phyloP scores from a whole-genome alignment of 2,329 filamentous ascomycete genomes.

The Intubia oerlemansii region DNA sequence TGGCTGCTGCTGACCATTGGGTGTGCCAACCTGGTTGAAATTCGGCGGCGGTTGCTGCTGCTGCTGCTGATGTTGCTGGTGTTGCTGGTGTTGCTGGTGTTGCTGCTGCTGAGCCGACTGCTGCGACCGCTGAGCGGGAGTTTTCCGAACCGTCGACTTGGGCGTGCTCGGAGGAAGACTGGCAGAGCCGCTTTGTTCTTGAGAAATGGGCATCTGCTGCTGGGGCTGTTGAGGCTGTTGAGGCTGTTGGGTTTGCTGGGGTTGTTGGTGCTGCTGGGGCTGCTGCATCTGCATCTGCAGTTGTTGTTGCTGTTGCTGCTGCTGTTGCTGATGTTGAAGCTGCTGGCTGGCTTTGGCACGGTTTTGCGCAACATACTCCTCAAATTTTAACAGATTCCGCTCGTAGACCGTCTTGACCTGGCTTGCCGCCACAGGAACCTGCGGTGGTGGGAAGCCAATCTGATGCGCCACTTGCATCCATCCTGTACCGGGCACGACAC shows the following conservation, averaged over 20 bases:
- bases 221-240: constrained; percentile 11
- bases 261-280: constrained; percentile 18
- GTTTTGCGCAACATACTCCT: constrained; percentile 42
- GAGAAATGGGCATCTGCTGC: constrained; percentile 1
- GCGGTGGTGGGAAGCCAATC: constrained; percentile 38
- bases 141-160: too few species aligned
- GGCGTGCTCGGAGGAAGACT: constrained; percentile 18
- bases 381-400: constrained; percentile 55
- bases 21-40: constrained; percentile 20
- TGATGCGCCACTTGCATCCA: constrained; percentile 55
- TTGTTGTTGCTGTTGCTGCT: constrained; percentile 19
- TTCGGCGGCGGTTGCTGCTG: constrained; percentile 18
- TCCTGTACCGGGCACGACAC: constrained; percentile 43
- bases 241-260: constrained; percentile 12
- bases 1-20: constrained; percentile 22
- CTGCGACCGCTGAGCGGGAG: too few species aligned
- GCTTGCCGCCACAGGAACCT: constrained; percentile 42
- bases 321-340: constrained; percentile 11
- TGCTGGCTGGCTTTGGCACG: constrained; percentile 30
- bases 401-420: constrained; percentile 58
- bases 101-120: too few species aligned
- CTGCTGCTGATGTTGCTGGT: too few species aligned
- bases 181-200: constrained; percentile 8
- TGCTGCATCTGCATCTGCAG: constrained; percentile 15
- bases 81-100: too few species aligned